These are phyloP conservation scores for Diphasiastrum complanatum DNA, from an alignment of 83 land plant species.

Conservation along the genomic window DNA sequence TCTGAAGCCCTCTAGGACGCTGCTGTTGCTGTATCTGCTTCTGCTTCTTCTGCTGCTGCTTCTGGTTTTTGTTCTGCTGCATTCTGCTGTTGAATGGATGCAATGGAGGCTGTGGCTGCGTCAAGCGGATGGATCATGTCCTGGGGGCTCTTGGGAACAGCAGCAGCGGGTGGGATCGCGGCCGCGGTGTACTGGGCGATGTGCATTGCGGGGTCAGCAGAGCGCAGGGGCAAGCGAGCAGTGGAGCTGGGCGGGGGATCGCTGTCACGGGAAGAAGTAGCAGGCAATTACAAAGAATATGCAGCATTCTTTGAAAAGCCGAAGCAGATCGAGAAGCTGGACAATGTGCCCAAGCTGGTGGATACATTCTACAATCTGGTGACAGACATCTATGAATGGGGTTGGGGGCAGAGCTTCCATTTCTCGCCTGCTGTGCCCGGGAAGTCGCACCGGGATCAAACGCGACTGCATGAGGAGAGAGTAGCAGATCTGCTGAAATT, in stretches of 20 bases:
- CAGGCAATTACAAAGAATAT: conserved; percentile 69
- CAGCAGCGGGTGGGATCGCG: conserved; percentile 26
- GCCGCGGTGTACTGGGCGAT: conserved; percentile 67
- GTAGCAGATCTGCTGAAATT: conserved; percentile 66
- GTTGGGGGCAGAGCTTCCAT: conserved; percentile 97
- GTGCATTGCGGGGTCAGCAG: conserved; percentile 68
- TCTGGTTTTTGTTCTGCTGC: too few species aligned
- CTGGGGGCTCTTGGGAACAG: conserved; percentile 20
- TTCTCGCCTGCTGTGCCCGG: conserved; percentile 79
- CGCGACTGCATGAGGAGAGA: conserved; percentile 73
- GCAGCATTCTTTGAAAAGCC: conserved; percentile 84
- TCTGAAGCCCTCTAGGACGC: too few species aligned
- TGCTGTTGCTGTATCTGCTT: too few species aligned
- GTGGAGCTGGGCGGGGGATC: conserved; percentile 81
- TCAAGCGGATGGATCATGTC: too few species aligned
- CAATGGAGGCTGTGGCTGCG: too few species aligned
- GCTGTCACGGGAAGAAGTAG: conserved; percentile 55
- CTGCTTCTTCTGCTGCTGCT: too few species aligned
- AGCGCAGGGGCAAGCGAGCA: conserved; percentile 69
- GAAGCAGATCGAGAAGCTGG: conserved; percentile 53
- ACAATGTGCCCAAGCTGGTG: conserved; percentile 77
- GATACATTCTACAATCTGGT: conserved; percentile 94
- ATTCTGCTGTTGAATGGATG: too few species aligned
- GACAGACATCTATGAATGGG: conserved; percentile 98
- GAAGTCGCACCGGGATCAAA: conserved; percentile 66